Percentiles rank a stretch among this genome's conserved stretches.
These are phyloP conservation scores for Xylaria telfairii DNA, from an alignment of 495 filamentous ascomycete genomes.

Conservation along the genomic window DNA sequence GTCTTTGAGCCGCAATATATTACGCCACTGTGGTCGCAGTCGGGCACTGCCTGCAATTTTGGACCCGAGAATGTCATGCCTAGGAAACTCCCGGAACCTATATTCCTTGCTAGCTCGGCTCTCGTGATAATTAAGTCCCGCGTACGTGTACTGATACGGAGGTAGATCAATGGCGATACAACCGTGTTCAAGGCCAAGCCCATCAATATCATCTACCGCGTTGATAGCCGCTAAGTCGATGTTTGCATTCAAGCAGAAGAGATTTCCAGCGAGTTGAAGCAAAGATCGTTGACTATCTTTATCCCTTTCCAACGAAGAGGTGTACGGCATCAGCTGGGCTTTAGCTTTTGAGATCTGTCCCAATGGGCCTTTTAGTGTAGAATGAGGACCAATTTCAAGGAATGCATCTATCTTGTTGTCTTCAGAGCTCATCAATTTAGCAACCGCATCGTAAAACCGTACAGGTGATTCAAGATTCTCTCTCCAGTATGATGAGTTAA, in stretches of 20 bases:
- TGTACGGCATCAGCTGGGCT: constrained; percentile 28
- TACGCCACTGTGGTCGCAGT: constrained; percentile 55
- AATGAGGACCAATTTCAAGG: constrained; percentile 67
- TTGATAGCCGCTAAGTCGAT: constrained; percentile 27
- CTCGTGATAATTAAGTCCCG: constrained; percentile 31
- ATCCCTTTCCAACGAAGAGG: constrained; percentile 29
- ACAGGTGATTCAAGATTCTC: constrained; percentile 48
- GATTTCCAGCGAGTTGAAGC: constrained; percentile 23
- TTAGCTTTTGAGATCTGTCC: constrained; percentile 49
- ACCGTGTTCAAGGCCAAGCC: constrained; percentile 9
- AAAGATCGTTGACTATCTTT: constrained; percentile 20
- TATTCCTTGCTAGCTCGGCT: constrained; percentile 54
- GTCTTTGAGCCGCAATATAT: constrained; percentile 54
- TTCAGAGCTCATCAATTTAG: constrained; percentile 32
- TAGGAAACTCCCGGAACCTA: constrained; percentile 42
- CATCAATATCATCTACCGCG: constrained; percentile 9
- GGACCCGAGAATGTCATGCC: constrained; percentile 60
- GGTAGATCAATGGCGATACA: constrained; percentile 24
- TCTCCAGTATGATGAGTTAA: constrained; percentile 46
- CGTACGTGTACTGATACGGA: constrained; percentile 25
- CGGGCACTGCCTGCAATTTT: constrained; percentile 48
- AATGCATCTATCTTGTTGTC: constrained; percentile 32
- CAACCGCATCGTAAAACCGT: constrained; percentile 44
- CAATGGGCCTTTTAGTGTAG: constrained; percentile 57
- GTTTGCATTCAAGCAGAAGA: constrained; percentile 15